These are phyloP conservation scores for Monascus purpureus DNA, from an alignment of 495 filamentous ascomycete genomes.

Conservation along the genomic window DNA sequence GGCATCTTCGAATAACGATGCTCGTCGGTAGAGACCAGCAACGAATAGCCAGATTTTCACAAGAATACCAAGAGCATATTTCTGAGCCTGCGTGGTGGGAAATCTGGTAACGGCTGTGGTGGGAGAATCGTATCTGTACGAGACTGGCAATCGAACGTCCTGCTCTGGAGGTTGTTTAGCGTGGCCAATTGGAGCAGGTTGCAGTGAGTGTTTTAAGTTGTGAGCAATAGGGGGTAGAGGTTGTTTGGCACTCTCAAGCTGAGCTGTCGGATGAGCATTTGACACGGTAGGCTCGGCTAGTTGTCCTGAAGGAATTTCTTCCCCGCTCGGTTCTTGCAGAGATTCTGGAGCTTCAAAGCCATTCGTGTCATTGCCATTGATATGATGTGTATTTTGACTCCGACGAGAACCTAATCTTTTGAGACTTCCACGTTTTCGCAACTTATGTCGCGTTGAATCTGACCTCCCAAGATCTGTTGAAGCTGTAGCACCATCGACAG, in stretches of 20 bases:
- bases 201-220: constrained; percentile 29
- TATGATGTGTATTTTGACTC: background rate
- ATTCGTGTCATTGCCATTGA: constrained; percentile 8
- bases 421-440: constrained; percentile 30
- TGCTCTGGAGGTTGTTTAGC: constrained; percentile 34
- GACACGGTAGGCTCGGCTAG: constrained; percentile 32
- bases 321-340: constrained; percentile 3
- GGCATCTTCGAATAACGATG: constrained; percentile 63
- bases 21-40: constrained; percentile 71
- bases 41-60: constrained; percentile 84
- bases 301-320: constrained; percentile 8
- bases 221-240: constrained; percentile 34
- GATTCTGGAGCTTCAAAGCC: constrained; percentile 2
- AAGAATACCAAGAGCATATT: constrained; percentile 46
- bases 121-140: constrained; percentile 31
- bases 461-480: constrained; percentile 10
- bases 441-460: constrained; percentile 25
- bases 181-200: constrained; percentile 32
- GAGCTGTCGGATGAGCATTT: constrained; percentile 10
- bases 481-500: too few species aligned
- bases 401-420: constrained; percentile 9
- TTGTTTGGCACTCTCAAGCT: constrained; percentile 19
- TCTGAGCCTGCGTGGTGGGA: constrained; percentile 27
- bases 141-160: constrained; percentile 34
- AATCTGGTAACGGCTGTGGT: constrained; percentile 25